Evolutionary conservation across 371 early-diverging fungal species (phyloP), one percentile per base, ranked within the genome.

Genomic region (Synchytrium microbalum): DNA sequence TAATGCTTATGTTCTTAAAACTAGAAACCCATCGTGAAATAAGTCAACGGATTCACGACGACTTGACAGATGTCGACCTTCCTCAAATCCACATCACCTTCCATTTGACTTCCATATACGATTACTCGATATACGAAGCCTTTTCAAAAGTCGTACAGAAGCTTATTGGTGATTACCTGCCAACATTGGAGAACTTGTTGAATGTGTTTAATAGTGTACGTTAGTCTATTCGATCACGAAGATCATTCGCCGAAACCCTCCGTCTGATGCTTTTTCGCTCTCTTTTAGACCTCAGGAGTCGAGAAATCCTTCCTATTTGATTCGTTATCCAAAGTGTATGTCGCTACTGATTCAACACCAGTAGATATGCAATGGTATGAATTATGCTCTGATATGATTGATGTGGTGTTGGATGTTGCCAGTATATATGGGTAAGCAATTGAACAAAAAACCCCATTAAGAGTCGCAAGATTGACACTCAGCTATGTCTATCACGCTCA

Each of bases 281-380:
- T 60, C 23, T 14, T 16, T 10, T 70, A 93, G 90, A 95, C 91
- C 69, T 93, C 96, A 1, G 89, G 90, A 14, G 89, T 96, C 62
- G 97, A 96, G 66, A 96, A 96, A 71, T 93, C 93, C 14, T 96
- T 93, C 71, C 73, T 96, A 54, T 93, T 96, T 69, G 97, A 96
- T 71, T 82, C 87, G 10, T 63, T 82, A 32, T 88, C 89, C 30
- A 94, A 95, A 71, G 86, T 96, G 30, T 96, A 95, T 67, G 84
- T 96, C 64, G 95, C 97, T 1, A 95, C 94, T 3, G 97, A 96
- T 64, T 86, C 88, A 55, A 91, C 94, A 1, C 96, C 97, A 2
- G 93, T 92, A 31, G 93, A 93, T 67, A 85, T 92, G 77, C 92
- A 92, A 66, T 84, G 88, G 1, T 96, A 93, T 74, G 90, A 91